phyloP scores from a whole-genome alignment of 1,284 basidiomycete species.

The Ganoderma sinense region DNA sequence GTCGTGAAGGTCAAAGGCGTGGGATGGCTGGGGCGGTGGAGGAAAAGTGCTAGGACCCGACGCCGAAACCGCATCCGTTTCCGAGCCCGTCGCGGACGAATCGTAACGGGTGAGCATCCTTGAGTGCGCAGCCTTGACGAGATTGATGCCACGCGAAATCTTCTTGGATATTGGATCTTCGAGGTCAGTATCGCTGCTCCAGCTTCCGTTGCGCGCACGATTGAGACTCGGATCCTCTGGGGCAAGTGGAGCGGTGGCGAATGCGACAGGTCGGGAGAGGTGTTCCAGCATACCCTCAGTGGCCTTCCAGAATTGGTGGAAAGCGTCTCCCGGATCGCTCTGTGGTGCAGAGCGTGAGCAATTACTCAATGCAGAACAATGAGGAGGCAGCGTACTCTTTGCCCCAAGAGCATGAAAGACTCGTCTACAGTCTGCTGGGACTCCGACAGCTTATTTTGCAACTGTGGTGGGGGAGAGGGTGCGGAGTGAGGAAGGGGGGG shows the following conservation, averaged over 20 bases:
- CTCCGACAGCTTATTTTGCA: slow-evolving; percentile 57
- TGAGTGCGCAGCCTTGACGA: slow-evolving; percentile 41
- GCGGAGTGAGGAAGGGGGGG: slow-evolving; percentile 34
- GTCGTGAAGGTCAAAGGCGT: slow-evolving; percentile 39
- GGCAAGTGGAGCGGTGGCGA: slow-evolving; percentile 78
- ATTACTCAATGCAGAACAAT: background rate
- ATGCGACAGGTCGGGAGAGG: slow-evolving; percentile 85
- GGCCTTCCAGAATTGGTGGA: slow-evolving; percentile 86
- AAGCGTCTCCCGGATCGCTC: slow-evolving; percentile 66
- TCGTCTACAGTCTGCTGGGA: slow-evolving; percentile 81
- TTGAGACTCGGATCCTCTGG: slow-evolving; percentile 39
- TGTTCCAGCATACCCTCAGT: slow-evolving; percentile 85
- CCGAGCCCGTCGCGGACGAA: slow-evolving; percentile 34
- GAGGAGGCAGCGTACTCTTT: slow-evolving; percentile 53
- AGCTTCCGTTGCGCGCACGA: slow-evolving; percentile 53
- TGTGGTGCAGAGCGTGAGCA: slow-evolving; percentile 11
- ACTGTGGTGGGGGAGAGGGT: slow-evolving; percentile 50
- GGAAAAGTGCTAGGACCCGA: slow-evolving; percentile 39
- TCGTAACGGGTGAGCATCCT: slow-evolving; percentile 41
- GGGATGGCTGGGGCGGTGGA: slow-evolving; percentile 35
- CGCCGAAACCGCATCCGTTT: slow-evolving; percentile 28
- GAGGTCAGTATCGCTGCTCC: slow-evolving; percentile 68
- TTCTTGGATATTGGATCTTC: slow-evolving; percentile 59
- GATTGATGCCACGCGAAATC: slow-evolving; percentile 38
- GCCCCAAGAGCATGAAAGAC: slow-evolving; percentile 84